Evolutionary conservation across 257 asterid species (phyloP), one percentile per base, ranked within the genome.

Genomic region (Primulina eburnea): DNA sequence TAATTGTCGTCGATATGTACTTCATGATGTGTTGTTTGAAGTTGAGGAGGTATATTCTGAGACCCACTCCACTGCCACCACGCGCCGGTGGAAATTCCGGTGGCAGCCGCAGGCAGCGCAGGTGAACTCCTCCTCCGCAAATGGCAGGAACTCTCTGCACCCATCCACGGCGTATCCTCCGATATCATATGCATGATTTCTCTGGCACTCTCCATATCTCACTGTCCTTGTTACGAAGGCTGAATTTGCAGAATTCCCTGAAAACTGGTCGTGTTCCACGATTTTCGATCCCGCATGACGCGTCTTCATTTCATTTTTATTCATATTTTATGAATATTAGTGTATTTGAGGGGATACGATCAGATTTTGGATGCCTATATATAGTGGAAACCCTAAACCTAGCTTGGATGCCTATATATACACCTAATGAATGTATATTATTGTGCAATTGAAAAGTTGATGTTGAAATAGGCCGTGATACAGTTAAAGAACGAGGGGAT

Each of bases 31-130:
- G 47, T 63, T 32, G 60, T 52, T 52, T 2, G 75, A 71, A 30
- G 77, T 7, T 12, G 83, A 56, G 4, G 76, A 78, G 64, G 92
- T 58, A 64, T 74, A 33, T 38, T 78, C 92, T 62, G 75, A 74
- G 2, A 73, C 81, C 16, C 64, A 78, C 73, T 82, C 92, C 18
- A 80, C 74, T 74, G 78, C 79, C 60, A 78, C 85, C 73, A 80
- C 85, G 81, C 90, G 72, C 35, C 92, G 79, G 75, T 89, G 98
- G 76, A 86, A 92, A 74, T 80, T 92, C 34, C 96, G 79, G 84
- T 89, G 96, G 82, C 98, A 92, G 64, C 96, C 90, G 68, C 98
- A 92, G 70, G 98, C 92, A 17, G 98, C 98, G 75, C 98, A 92
- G 6, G 82, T 77, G 50, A 92, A 84, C n/a, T 89, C 90, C 2